Percentiles rank a stretch among this genome's conserved stretches.
These are phyloP conservation scores for Calonectria ilicicola DNA, from an alignment of 2,329 filamentous ascomycete genomes.

Conservation along the genomic window DNA sequence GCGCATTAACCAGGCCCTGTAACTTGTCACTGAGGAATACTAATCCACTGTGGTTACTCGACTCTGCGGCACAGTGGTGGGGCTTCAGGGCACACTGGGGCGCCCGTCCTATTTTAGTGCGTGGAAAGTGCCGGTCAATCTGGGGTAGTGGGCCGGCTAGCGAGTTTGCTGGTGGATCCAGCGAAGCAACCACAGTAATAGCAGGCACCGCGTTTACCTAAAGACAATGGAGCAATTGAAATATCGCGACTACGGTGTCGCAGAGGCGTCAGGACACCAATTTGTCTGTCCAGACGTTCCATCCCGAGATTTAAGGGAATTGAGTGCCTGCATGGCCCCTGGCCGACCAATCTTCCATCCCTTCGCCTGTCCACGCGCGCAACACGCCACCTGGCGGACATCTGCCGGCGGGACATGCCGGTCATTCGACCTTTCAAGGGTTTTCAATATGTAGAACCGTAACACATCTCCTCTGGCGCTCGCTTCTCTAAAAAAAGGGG, in stretches of 20 bases:
- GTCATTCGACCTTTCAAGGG: not conserved
- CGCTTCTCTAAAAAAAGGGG: not conserved
- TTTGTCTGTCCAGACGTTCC: too few species aligned
- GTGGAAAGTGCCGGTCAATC: slow-evolving; percentile 9
- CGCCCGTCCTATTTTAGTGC: slow-evolving; percentile 6
- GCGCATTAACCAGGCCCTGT: not conserved
- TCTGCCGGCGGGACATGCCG: slow-evolving; percentile 10
- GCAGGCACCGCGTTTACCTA: not conserved
- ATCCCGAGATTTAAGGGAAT: not conserved
- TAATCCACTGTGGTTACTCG: not conserved
- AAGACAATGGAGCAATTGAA: not conserved
- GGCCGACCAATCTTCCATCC: not conserved
- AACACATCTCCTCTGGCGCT: not conserved
- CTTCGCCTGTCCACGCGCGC: not conserved
- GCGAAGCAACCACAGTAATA: not conserved
- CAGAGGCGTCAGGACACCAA: not conserved
- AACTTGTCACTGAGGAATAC: not conserved
- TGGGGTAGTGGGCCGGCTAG: slow-evolving; percentile 8
- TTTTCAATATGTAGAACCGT: not conserved
- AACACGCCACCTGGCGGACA: slow-evolving; percentile 1
- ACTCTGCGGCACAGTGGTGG: not conserved
- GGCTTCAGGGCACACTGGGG: not conserved
- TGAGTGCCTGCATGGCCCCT: not conserved
- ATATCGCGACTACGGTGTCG: not conserved
- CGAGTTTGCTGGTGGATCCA: not conserved